Conservation (phyloP, 1,284 basidiomycete genomes). For the Cutaneotrichosporon sp. region DNA sequence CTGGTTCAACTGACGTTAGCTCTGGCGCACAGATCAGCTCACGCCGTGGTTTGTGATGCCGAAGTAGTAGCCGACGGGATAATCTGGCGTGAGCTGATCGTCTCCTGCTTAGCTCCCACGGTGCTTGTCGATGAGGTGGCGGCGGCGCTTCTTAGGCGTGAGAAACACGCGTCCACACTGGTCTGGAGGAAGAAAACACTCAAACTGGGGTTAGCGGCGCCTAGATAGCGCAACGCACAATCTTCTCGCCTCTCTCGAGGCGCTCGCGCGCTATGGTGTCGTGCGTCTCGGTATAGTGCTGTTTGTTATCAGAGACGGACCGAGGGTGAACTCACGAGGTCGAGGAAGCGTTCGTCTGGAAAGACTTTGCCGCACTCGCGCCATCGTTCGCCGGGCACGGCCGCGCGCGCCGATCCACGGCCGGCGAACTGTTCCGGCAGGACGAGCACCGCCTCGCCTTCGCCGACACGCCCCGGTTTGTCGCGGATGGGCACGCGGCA, state of each 20-base stretch:
- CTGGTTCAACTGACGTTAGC: constrained; percentile 31
- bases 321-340: constrained; percentile 58
- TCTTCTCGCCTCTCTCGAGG: constrained; percentile 78
- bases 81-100: constrained; percentile 43
- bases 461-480: constrained; percentile 16
- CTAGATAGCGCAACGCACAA: constrained; percentile 55
- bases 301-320: constrained; percentile 13
- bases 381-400: constrained; percentile 15
- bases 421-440: constrained; percentile 30
- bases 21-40: neutral
- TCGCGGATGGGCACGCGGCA: constrained; percentile 52
- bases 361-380: constrained; percentile 70
- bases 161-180: constrained; percentile 62
- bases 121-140: constrained; percentile 76
- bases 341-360: constrained; percentile 68
- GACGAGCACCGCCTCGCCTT: constrained; percentile 33
- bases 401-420: neutral
- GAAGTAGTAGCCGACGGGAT: constrained; percentile 82
- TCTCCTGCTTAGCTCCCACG: constrained; percentile 34
- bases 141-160: constrained; percentile 68
- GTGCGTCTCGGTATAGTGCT: constrained; percentile 85
- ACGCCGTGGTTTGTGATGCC: constrained; percentile 81
- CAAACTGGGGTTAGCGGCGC: constrained; percentile 57
- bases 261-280: constrained; percentile 68
- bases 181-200: constrained; percentile 59